A percentile compares a stretch with the other conserved stretches of the same genome.
Conservation (phyloP, 2,329 filamentous ascomycete species). For the Fusarium albidum region DNA sequence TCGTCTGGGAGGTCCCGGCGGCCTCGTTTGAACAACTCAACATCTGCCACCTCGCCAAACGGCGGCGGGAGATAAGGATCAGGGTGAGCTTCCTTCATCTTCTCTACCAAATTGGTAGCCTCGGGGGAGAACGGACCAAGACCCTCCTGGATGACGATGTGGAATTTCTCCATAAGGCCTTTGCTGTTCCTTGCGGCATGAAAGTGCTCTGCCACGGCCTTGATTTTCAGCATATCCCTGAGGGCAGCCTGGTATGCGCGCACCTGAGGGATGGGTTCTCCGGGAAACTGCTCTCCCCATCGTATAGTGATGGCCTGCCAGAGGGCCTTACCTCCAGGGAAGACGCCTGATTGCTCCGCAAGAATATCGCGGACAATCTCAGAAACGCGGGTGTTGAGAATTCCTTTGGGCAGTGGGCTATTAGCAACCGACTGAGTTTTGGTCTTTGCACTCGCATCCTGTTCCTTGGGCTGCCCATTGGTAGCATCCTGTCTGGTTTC, state of each 20-base stretch:
- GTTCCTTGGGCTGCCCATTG: background rate
- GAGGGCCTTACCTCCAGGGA: conserved; percentile 59
- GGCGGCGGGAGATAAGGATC: conserved; percentile 39
- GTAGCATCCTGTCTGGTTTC: background rate
- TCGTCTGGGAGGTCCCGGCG: conserved; percentile 51
- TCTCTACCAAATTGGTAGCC: conserved; percentile 54
- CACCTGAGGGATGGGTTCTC: conserved; percentile 51
- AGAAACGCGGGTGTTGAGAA: conserved; percentile 31
- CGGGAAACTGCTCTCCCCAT: conserved; percentile 53
- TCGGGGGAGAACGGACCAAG: conserved; percentile 53
- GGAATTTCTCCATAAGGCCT: conserved; percentile 54
- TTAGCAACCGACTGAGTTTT: conserved; percentile 19
- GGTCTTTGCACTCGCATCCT: conserved; percentile 3
- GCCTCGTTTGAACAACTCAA: conserved; percentile 39
- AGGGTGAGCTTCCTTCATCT: conserved; percentile 57
- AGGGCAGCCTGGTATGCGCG: conserved; percentile 50
- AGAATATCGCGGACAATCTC: conserved; percentile 42
- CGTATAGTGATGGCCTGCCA: conserved; percentile 56
- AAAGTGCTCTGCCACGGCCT: conserved; percentile 49
- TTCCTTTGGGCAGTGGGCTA: conserved; percentile 25
- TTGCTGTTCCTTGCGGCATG: conserved; percentile 53
- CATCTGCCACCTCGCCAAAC: conserved; percentile 29
- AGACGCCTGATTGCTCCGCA: conserved; percentile 51
- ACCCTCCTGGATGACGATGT: conserved; percentile 53
- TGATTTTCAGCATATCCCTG: conserved; percentile 48